phyloP scores from a whole-genome alignment of 2,329 filamentous ascomycete genomes.

The Microcyclosporella mali region DNA sequence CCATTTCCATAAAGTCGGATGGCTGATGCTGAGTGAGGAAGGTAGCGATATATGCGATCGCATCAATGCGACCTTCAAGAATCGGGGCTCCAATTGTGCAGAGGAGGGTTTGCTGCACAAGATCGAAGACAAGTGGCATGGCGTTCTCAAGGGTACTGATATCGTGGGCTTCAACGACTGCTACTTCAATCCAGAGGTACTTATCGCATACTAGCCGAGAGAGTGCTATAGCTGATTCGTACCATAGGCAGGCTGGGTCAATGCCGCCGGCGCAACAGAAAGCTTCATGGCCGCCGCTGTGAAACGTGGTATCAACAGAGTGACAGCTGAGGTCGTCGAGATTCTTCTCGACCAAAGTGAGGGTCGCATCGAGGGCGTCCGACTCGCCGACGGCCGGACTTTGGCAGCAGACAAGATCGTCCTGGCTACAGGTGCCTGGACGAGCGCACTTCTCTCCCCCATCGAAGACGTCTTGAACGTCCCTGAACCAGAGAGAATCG shows the following conservation, averaged over 20 bases:
- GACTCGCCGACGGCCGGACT: constrained; percentile 41
- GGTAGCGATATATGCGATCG: constrained; percentile 35
- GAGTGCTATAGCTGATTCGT: background rate
- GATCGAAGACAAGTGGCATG: constrained; percentile 34
- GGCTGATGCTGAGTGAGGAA: constrained; percentile 48
- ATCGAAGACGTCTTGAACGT: constrained; percentile 40
- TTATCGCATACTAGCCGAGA: background rate
- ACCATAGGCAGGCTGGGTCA: constrained; percentile 47
- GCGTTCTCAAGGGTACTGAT: constrained; percentile 34
- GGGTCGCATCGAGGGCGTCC: constrained; percentile 41
- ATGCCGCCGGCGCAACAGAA: constrained; percentile 43
- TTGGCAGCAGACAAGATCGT: constrained; percentile 50
- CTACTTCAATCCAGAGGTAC: constrained; percentile 42
- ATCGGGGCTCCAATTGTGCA: constrained; percentile 36
- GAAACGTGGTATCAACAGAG: constrained; percentile 42
- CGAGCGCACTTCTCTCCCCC: constrained; percentile 48
- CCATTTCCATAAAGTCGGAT: constrained; percentile 53
- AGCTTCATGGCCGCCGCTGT: constrained; percentile 42
- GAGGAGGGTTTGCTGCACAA: constrained; percentile 41
- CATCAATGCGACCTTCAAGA: constrained; percentile 49
- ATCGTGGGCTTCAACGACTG: constrained; percentile 36
- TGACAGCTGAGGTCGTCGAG: constrained; percentile 40
- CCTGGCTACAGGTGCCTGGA: constrained; percentile 53
- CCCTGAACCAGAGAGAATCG: constrained; percentile 42
- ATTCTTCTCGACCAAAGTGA: constrained; percentile 35